Conservation (phyloP, 495 filamentous ascomycete genomes). For the Corynascus novoguineensis region DNA sequence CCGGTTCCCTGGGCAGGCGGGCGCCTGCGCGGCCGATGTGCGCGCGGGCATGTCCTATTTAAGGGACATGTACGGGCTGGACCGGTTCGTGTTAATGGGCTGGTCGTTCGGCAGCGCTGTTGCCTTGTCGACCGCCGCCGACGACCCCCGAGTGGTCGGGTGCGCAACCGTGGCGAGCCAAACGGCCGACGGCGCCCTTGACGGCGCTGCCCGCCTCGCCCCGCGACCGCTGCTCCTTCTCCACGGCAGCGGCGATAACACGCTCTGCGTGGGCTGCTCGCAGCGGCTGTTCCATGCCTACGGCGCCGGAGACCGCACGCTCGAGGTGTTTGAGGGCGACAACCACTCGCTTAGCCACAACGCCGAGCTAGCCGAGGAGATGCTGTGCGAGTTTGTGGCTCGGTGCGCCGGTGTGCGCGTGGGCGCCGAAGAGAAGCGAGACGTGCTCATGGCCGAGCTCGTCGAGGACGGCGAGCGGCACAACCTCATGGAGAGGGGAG, state of each 20-base stretch:
- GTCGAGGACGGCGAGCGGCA: slow-evolving; percentile 28
- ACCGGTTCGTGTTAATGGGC: slow-evolving; percentile 40
- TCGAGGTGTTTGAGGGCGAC: slow-evolving; percentile 40
- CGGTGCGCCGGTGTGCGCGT: slow-evolving; percentile 24
- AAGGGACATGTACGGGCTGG: slow-evolving; percentile 26
- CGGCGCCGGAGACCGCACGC: slow-evolving; percentile 27
- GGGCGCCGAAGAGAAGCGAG: slow-evolving; percentile 14
- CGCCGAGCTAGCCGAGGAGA: slow-evolving; percentile 29
- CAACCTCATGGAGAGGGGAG: slow-evolving; percentile 31
- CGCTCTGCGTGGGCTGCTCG: slow-evolving; percentile 29
- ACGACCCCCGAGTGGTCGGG: slow-evolving; percentile 35
- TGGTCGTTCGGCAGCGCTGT: slow-evolving; percentile 45
- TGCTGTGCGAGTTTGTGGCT: slow-evolving; percentile 36
- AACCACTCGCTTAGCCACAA: slow-evolving; percentile 40
- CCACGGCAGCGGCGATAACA: slow-evolving; percentile 38
- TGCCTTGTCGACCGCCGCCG: slow-evolving; percentile 34
- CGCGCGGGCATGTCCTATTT: slow-evolving; percentile 38
- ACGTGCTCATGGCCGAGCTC: slow-evolving; percentile 24
- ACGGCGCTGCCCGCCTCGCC: slow-evolving; percentile 24
- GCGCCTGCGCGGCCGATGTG: slow-evolving; percentile 35
- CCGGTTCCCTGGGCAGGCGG: slow-evolving; percentile 33
- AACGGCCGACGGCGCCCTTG: slow-evolving; percentile 24
- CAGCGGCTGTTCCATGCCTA: slow-evolving; percentile 37
- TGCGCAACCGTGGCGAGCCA: slow-evolving; percentile 38
- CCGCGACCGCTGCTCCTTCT: slow-evolving; percentile 36